A percentile compares a stretch with the other conserved stretches of the same genome.
Conservation (phyloP, 1,139 yeast genomes). For the Trichomonascaceae sp. region DNA sequence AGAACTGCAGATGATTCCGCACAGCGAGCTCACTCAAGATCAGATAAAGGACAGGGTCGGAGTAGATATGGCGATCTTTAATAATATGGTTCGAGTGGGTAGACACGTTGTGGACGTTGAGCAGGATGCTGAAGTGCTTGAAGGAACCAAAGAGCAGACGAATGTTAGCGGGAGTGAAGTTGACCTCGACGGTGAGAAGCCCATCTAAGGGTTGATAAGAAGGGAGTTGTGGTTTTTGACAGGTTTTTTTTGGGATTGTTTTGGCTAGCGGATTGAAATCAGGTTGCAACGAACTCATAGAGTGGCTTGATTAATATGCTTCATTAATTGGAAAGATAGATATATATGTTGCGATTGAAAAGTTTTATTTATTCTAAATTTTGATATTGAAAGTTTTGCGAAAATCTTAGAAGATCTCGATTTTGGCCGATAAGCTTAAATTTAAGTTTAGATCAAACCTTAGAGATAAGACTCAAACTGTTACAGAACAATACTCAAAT, state of each 20-base stretch:
- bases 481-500: background rate
- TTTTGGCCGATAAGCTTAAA: background rate
- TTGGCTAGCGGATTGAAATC: background rate
- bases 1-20: conserved; percentile 6
- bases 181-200: background rate
- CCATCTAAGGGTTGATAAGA: background rate
- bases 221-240: background rate
- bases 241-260: background rate
- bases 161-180: background rate
- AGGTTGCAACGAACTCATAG: background rate
- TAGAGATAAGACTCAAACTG: background rate
- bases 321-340: background rate
- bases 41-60: conserved; percentile 7
- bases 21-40: conserved; percentile 1
- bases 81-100: conserved; percentile 8
- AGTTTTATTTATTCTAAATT: background rate
- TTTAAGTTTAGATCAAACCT: no score
- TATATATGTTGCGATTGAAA: background rate
- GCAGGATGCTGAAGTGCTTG: background rate
- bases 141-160: background rate
- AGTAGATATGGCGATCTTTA: conserved; percentile 6
- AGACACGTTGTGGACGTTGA: conserved; percentile 4
- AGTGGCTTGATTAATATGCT: background rate
- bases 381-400: background rate
- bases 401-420: no score